Conservation (phyloP, 345 rosid genomes). For the Corymbia maculata region DNA sequence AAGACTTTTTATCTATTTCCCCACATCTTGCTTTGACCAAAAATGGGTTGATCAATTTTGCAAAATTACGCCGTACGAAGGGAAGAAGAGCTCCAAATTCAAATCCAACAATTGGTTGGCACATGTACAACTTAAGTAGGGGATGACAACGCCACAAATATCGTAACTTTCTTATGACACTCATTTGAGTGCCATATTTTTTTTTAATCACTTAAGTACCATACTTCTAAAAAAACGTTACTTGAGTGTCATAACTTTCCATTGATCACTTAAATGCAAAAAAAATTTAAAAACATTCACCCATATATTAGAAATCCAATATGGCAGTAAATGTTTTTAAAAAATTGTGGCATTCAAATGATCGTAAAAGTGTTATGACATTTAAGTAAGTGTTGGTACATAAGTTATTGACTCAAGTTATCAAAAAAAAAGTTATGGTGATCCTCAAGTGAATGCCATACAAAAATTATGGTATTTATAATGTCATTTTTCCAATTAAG, state of each 20-base stretch:
- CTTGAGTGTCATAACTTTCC: too few relatives aligned
- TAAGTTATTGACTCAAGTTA: too few relatives aligned
- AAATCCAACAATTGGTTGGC: not conserved
- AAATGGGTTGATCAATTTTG: not conserved
- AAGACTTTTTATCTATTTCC: too few relatives aligned
- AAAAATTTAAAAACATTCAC: rapidly evolving
- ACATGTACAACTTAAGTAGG: not conserved
- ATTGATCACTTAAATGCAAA: too few relatives aligned
- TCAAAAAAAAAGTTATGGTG: rapidly evolving
- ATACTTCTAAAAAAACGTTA: too few relatives aligned
- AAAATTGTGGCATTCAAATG: too few relatives aligned
- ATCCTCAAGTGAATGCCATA: rapidly evolving
- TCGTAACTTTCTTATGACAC: not conserved
- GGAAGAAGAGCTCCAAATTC: not conserved
- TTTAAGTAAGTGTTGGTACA: rapidly evolving
- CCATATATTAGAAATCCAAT: rapidly evolving
- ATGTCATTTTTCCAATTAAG: too few relatives aligned
- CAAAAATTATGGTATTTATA: too few relatives aligned
- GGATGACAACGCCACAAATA: too few relatives aligned
- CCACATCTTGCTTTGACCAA: not conserved
- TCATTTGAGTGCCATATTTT: too few relatives aligned
- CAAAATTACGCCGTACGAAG: not conserved
- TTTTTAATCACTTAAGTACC: too few relatives aligned
- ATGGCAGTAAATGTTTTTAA: rapidly evolving
- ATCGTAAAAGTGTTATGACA: rapidly evolving